Evolutionary conservation across 2,329 filamentous ascomycete species (phyloP), one percentile per base, ranked within the genome.

Genomic region (Lasiodiplodia citricola): DNA sequence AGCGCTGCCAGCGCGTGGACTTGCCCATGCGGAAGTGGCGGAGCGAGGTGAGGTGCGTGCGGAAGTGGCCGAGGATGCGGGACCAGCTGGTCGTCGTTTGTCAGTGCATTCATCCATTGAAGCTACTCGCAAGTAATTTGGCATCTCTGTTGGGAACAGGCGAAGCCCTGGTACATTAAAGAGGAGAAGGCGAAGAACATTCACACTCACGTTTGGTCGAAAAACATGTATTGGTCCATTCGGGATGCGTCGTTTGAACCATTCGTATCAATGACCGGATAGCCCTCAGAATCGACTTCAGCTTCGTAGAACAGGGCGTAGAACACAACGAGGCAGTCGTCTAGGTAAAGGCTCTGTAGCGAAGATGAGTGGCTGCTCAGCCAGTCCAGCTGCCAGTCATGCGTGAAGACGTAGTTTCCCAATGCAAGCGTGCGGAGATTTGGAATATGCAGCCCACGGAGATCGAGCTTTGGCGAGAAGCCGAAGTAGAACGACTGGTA

Each of bases 301-400:
- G 11, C 18, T n/a, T 35, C 11, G 28, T 23, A 16, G 16, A 75
- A 58, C 1, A 41, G 28, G 0, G 70, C 28, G 16, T 63, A 60
- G 23, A 55, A 71, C 18, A 76, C 64, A 25, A 83, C 82, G 0
- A 78, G 75, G 65, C 83, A 85, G 66, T 82, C 75, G 52, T 84
- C 82, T 0, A 86, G 74, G 14, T 82, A 78, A 0, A 86, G 72
- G 51, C 81, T 77, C 16, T 79, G 70, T 0, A 86, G 74, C 0
- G 82, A 83, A 0, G 69, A 14, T 4, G 72, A 75, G 3, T 85
- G 75, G 0, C 77, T 78, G 0, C 81, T 68, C 4, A 86, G 79
- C 83, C 83, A 86, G 11, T 82, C 80, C 0, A 85, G 72, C 66
- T 86, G 83, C 76, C 79, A 81, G 23, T 84, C 78, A 41, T 84